Percentiles rank a stretch among this genome's conserved stretches.
phyloP scores from a whole-genome alignment of 2,329 filamentous ascomycete genomes.

The Fusarium odoratissimum region DNA sequence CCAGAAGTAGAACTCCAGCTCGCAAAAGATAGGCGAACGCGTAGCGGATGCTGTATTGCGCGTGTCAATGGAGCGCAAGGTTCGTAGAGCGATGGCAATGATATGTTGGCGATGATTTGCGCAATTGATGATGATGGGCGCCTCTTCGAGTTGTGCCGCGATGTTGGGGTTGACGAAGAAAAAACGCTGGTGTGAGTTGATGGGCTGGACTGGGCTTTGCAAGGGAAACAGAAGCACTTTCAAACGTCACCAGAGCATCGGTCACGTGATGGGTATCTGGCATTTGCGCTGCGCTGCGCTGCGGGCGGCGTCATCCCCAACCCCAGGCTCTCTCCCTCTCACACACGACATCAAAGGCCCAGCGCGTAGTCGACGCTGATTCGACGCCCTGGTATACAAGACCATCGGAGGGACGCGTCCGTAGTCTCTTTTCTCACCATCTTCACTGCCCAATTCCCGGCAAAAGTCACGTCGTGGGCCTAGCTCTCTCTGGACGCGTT shows the following conservation, averaged over 20 bases:
- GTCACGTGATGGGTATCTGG: slow-evolving; percentile 50
- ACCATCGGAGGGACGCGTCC: slow-evolving; percentile 28
- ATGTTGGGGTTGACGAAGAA: slow-evolving; percentile 50
- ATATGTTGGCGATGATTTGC: slow-evolving; percentile 47
- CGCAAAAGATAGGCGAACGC: slow-evolving; percentile 44
- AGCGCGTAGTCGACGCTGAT: slow-evolving; percentile 36
- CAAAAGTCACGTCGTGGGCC: slow-evolving; percentile 12
- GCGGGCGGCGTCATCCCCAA: slow-evolving; percentile 42
- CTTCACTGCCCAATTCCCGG: slow-evolving; percentile 12
- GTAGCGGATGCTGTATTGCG: slow-evolving; percentile 46
- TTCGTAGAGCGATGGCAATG: slow-evolving; percentile 47
- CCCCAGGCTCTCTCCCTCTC: slow-evolving; percentile 27
- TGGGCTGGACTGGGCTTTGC: slow-evolving; percentile 39
- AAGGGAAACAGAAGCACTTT: slow-evolving; percentile 46
- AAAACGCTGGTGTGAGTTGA: slow-evolving; percentile 50
- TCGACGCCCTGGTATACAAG: slow-evolving; percentile 35
- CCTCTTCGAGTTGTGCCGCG: slow-evolving; percentile 49
- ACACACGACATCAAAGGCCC: slow-evolving; percentile 30
- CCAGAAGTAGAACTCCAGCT: slow-evolving; percentile 30
- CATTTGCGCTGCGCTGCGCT: not conserved
- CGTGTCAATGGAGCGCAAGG: slow-evolving; percentile 48
- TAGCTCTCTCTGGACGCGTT: slow-evolving; percentile 25
- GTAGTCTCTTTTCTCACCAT: slow-evolving; percentile 17
- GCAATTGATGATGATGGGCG: slow-evolving; percentile 49
- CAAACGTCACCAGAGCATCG: slow-evolving; percentile 49